Base-by-base conservation (phyloP, 176 grass and related monocot genomes). In the Phoenix dactylifera region DNA sequence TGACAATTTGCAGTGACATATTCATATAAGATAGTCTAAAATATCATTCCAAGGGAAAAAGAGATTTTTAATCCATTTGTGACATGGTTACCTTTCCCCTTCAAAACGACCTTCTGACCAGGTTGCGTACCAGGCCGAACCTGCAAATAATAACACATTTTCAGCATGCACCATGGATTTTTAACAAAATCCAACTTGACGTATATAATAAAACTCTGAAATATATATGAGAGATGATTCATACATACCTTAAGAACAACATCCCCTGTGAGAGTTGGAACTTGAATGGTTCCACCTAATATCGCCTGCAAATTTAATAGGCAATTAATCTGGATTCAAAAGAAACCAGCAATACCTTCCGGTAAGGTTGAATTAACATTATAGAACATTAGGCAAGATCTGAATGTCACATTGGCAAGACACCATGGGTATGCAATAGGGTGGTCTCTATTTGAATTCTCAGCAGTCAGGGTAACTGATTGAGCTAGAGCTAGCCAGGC, bases 201-300 rank as follows among this genome's bases (percentile, higher is more conserved):
- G 7, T 60, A 25, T 60, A 7, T 6, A 63, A 25, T 61, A 16
- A 73, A 53, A 57, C 49, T 69, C 35, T 15, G 18, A 2, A 64
- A 60, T 50, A 59, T 28, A 62, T 44, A 17, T 55, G 67, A 1
- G 14, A 0, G 4, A 26, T 26, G 35, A 39, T 12, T 39, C 35
- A 12, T 24, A 7, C 49, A 78, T 52, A 86, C 89, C 85, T 95
- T 95, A 32, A 95, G 75, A 74, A 86, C 83, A 80, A 89, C 89
- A 78, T 95, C 70, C 72, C 89, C 89, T 18, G 89, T 86, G 25
- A 95, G 89, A 44, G 89, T 95, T 52, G 89, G 89, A 60, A 95
- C 82, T 6, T 62, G 64, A 26, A 86, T 73, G 44, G 68, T 89
- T 73, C 85, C 89, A 77, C 89, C 89, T 70, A 95, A 67, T 48